phyloP scores from a whole-genome alignment of 1,139 yeast species.

The Protomyces inouyei region DNA sequence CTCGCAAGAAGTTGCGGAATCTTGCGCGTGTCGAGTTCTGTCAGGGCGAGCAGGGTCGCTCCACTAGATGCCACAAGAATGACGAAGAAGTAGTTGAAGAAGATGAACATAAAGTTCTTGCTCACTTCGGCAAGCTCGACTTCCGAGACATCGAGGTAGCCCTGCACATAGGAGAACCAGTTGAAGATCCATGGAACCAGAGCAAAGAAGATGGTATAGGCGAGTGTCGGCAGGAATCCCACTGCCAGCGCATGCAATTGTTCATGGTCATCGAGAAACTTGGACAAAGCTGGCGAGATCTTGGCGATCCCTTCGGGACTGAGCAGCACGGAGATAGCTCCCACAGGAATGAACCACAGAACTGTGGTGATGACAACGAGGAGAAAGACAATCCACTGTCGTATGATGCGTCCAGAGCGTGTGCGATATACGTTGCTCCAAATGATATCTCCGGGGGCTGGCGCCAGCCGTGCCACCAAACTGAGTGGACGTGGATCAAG shows the following conservation, averaged over 20 bases:
- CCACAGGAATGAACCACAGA: constrained; percentile 66
- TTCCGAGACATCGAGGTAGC: constrained; percentile 73
- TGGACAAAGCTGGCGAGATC: constrained; percentile 69
- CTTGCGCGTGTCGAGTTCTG: constrained; percentile 66
- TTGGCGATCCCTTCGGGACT: constrained; percentile 63
- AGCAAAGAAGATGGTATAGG: constrained; percentile 68
- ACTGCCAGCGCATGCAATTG: constrained; percentile 63
- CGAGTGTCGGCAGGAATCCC: constrained; percentile 70
- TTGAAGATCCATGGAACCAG: constrained; percentile 71
- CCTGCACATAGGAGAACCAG: constrained; percentile 64
- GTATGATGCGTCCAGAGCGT: constrained; percentile 51
- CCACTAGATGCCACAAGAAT: constrained; percentile 78
- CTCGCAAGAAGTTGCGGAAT: constrained; percentile 74
- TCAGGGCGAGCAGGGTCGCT: constrained; percentile 56
- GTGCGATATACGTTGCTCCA: constrained; percentile 72
- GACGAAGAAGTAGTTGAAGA: constrained; percentile 76
- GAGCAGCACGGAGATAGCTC: constrained; percentile 65
- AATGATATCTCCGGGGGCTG: constrained; percentile 79
- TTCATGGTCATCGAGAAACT: constrained; percentile 53
- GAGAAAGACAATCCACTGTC: constrained; percentile 60
- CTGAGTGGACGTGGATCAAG: constrained; percentile 73
- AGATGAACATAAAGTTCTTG: constrained; percentile 62
- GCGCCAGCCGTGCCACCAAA: constrained; percentile 69
- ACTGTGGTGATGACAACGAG: constrained; percentile 61
- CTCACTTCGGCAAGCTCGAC: constrained; percentile 72